Conservation (phyloP, 345 rosid species). For the Acer saccharum region DNA sequence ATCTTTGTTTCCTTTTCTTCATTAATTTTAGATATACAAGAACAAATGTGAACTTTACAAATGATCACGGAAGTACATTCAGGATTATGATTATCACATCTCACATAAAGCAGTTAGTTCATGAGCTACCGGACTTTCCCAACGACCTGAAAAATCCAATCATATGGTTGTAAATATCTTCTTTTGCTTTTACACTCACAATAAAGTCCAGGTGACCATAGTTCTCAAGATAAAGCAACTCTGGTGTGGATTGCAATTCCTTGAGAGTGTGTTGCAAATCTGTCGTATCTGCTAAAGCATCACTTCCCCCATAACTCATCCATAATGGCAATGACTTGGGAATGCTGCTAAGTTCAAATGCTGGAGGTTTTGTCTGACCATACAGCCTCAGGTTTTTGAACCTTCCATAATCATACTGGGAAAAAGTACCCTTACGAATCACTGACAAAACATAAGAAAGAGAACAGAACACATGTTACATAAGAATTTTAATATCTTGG, state of each 20-base stretch:
- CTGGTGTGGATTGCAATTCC: constrained; percentile 55
- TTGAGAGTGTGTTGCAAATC: constrained; percentile 68
- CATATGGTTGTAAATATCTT: constrained; percentile 61
- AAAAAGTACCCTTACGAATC: constrained; percentile 88
- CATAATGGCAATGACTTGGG: constrained; percentile 78
- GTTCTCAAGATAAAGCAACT: constrained; percentile 68
- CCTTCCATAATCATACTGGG: constrained; percentile 76
- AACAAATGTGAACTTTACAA: constrained; percentile 12
- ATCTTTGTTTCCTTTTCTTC: not conserved
- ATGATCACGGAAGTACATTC: constrained; percentile 1
- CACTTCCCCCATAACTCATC: constrained; percentile 88
- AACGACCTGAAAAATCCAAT: constrained; percentile 63
- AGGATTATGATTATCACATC: constrained; percentile 5
- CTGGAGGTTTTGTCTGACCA: constrained; percentile 63
- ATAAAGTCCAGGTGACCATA: constrained; percentile 82
- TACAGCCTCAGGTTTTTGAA: constrained; percentile 59
- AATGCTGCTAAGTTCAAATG: constrained; percentile 59
- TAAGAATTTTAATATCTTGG: not conserved
- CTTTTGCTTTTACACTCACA: constrained; percentile 54
- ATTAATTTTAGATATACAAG: not conserved
- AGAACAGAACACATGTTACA: constrained; percentile 8
- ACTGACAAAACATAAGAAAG: constrained; percentile 40
- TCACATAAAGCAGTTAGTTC: constrained; percentile 14
- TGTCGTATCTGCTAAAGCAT: constrained; percentile 65
- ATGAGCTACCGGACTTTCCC: constrained; percentile 45